These are phyloP conservation scores for Leucoagaricus sp. DNA, from an alignment of 1,284 basidiomycete species.

Conservation along the genomic window DNA sequence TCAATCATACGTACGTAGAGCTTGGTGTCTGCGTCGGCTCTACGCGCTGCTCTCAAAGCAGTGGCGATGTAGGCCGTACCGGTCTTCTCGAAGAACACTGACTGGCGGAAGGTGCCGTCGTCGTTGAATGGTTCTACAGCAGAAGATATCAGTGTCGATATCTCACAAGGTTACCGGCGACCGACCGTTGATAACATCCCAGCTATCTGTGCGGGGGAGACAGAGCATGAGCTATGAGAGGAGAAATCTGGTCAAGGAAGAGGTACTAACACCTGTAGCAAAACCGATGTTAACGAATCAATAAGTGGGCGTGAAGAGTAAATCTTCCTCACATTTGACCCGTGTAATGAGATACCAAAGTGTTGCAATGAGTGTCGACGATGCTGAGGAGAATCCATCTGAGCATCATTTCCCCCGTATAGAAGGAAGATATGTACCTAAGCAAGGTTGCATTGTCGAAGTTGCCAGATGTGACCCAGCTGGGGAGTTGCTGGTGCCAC, in stretches of 20 bases:
- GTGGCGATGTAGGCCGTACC: slow-evolving; percentile 39
- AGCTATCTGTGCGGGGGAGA: slow-evolving; percentile 21
- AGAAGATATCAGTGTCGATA: not conserved
- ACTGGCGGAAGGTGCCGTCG: slow-evolving; percentile 50
- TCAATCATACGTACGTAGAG: slow-evolving; percentile 36
- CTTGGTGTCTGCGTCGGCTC: slow-evolving; percentile 42
- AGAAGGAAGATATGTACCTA: slow-evolving; percentile 8
- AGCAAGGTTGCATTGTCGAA: slow-evolving; percentile 40
- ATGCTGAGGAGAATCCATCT: slow-evolving; percentile 35
- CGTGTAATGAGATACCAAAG: slow-evolving; percentile 46
- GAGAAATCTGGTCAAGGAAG: not conserved
- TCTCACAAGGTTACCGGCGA: not conserved
- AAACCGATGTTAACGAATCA: not conserved
- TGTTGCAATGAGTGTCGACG: slow-evolving; percentile 45
- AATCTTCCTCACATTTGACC: slow-evolving; percentile 45
- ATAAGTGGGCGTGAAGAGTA: not conserved
- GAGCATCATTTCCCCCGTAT: not conserved
- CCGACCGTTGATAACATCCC: slow-evolving; percentile 34
- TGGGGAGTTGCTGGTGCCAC: slow-evolving; percentile 55
- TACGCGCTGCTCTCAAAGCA: slow-evolving; percentile 42
- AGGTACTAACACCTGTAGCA: not conserved
- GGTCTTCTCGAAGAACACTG: slow-evolving; percentile 39
- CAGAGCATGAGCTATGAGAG: not conserved
- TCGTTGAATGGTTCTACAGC: slow-evolving; percentile 55
- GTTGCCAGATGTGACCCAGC: slow-evolving; percentile 45